Evolutionary conservation across 345 rosid species (phyloP).

Genomic region (Rhodamnia rubescens): DNA sequence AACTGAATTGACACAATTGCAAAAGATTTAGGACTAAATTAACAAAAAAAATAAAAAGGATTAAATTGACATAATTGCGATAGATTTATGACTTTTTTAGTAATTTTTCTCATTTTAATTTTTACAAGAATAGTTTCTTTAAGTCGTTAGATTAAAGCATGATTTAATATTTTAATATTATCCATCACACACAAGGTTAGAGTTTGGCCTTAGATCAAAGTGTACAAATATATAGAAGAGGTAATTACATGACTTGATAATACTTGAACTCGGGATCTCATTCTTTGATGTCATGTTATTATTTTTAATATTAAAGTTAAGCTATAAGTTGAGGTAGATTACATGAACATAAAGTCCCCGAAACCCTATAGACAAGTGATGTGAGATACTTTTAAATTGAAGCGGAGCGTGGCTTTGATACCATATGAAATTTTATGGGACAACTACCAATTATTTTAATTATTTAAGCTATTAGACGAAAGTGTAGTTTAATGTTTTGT

Average conservation of each 20-base stretch:
- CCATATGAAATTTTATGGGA: not conserved
- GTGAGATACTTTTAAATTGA: not conserved
- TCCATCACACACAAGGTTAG: not conserved
- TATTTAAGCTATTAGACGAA: not conserved
- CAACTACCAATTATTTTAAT: accelerated
- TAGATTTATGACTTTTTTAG: too few relatives aligned
- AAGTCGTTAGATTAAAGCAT: accelerated
- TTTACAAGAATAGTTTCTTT: not conserved
- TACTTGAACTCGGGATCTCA: not conserved
- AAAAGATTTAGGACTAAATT: too few relatives aligned
- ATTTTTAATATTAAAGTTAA: not conserved
- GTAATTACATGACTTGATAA: not conserved
- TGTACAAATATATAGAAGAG: not conserved
- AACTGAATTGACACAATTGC: too few relatives aligned
- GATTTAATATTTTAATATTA: not conserved
- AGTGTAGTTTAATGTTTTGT: not conserved
- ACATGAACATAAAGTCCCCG: not conserved
- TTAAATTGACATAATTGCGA: too few relatives aligned
- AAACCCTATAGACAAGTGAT: not conserved
- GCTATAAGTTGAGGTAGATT: not conserved
- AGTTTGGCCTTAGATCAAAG: not conserved
- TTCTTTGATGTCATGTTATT: not conserved
- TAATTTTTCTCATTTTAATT: not conserved
- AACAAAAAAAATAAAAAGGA: too few relatives aligned
- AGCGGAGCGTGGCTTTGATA: not conserved